Base-by-base conservation (phyloP, 768 basidiomycete species). In the Leucocoprinus sp. region DNA sequence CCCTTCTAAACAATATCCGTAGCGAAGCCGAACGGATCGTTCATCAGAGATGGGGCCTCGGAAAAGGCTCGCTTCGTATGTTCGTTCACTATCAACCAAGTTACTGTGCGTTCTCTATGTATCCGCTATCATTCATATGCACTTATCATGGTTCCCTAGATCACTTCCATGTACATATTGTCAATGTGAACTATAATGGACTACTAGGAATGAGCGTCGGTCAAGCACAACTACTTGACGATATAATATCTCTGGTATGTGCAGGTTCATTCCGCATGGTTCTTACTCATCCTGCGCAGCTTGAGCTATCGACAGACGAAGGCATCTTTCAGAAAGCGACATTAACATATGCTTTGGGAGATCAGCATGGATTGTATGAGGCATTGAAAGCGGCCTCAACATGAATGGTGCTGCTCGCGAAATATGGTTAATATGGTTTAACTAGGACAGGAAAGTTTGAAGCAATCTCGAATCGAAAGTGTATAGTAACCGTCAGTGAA, bases 41-140 rank as follows among this genome's bases (percentile, higher is more conserved):
- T 0, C 55, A 67, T 41, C 71, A 74, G 36, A 75, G 73, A 53
- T 99, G 85, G 77, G 81, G 76, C 0, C 64, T 95, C 1, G 65
- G 63, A 3, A 53, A 58, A 12, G 83, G 80, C 2, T 71, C 78
- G 8, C 57, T 96, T 48, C 67, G 92, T 54, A 69, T 93, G 68
- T 93, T 81, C 55, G 65, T 98, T 11, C 96, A 99, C 60, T 99
- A 99, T 60, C 93, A 96, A 57, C 95, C 95, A 0, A 87, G 82
- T 28, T 98, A 97, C 58, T 97, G 93, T 93, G 48, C 51, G 87
- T 71, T 5, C 31, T 14, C 9, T 12, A 31, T 8, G 6, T 28
- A 18, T 27, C 24, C 17, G 4, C 2, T 9, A 18, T 19, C 19
- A 9, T 2, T 14, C 8, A 37, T 1, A 14, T 19, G 9, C 34